Conservation (phyloP, 768 basidiomycete species). For the Dentipellis sp. region DNA sequence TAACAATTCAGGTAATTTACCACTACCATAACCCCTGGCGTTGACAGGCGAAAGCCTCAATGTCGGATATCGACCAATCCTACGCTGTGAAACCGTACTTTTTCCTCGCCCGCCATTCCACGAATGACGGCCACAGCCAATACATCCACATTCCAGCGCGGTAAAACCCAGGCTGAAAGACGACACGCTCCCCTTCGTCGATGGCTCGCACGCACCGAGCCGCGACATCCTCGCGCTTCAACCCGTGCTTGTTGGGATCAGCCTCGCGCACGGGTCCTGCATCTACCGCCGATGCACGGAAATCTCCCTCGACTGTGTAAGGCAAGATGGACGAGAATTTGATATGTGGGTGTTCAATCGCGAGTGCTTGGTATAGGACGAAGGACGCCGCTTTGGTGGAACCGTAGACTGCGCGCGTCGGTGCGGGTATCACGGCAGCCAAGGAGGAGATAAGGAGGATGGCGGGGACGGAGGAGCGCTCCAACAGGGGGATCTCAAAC, state of each 20-base stretch:
- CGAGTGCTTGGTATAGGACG: constrained; percentile 65
- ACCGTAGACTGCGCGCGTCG: constrained; percentile 77
- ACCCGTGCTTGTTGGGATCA: constrained; percentile 47
- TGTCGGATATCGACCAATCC: too few relatives aligned
- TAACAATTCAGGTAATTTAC: background rate
- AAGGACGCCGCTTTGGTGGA: constrained; percentile 78
- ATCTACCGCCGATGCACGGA: constrained; percentile 76
- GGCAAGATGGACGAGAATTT: constrained; percentile 55
- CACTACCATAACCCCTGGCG: too few relatives aligned
- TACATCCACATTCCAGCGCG: constrained; percentile 47
- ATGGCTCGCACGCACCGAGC: constrained; percentile 48
- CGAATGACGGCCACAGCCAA: constrained; percentile 50
- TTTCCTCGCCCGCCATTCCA: constrained; percentile 47
- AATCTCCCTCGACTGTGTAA: constrained; percentile 64
- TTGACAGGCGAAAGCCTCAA: too few relatives aligned
- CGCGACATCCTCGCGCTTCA: constrained; percentile 56
- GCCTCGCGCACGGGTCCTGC: constrained; percentile 29
- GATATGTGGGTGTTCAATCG: constrained; percentile 72
- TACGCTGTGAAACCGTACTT: constrained; percentile 50
- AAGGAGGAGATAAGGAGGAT: constrained; percentile 73
- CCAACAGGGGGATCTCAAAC: constrained; percentile 65
- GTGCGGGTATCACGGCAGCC: constrained; percentile 75
- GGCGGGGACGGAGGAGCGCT: constrained; percentile 57
- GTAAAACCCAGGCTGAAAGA: constrained; percentile 47
- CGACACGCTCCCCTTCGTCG: constrained; percentile 44